A percentile compares a stretch with the other conserved stretches of the same genome.
phyloP scores from a whole-genome alignment of 2,329 filamentous ascomycete genomes.

The Sporothrix sp. region DNA sequence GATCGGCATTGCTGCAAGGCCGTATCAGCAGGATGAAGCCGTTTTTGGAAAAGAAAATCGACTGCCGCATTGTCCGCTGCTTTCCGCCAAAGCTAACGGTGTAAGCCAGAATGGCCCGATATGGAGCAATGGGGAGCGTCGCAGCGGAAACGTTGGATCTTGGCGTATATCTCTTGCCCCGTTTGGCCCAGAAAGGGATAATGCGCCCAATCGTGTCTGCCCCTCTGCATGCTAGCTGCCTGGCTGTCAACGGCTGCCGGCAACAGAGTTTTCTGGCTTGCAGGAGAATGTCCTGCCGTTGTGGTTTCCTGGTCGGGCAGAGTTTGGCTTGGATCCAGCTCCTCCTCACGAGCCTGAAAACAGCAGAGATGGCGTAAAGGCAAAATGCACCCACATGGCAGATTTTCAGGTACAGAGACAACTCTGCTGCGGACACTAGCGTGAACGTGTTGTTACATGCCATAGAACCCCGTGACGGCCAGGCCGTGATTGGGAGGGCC shows the following conservation, averaged over 20 bases:
- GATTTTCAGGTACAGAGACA: constrained; percentile 12
- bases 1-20: no score
- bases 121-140: neutral
- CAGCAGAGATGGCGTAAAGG: no score
- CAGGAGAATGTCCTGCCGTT: neutral
- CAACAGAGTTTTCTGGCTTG: neutral
- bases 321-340: no score
- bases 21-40: no score
- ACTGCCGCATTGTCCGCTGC: no score
- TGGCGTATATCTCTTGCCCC: neutral
- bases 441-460: no score
- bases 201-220: neutral
- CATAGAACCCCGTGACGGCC: no score
- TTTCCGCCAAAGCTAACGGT: neutral
- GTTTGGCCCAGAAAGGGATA: constrained; percentile 1
- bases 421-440: neutral
- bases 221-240: neutral
- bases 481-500: no score
- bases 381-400: constrained; percentile 14
- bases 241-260: no score
- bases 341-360: neutral
- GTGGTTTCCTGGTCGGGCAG: neutral
- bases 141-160: constrained; percentile 10
- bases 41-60: no score
- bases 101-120: neutral